Evolutionary conservation across 176 grass and related monocot genomes (phyloP).

Genomic region (Ananas comosus): DNA sequence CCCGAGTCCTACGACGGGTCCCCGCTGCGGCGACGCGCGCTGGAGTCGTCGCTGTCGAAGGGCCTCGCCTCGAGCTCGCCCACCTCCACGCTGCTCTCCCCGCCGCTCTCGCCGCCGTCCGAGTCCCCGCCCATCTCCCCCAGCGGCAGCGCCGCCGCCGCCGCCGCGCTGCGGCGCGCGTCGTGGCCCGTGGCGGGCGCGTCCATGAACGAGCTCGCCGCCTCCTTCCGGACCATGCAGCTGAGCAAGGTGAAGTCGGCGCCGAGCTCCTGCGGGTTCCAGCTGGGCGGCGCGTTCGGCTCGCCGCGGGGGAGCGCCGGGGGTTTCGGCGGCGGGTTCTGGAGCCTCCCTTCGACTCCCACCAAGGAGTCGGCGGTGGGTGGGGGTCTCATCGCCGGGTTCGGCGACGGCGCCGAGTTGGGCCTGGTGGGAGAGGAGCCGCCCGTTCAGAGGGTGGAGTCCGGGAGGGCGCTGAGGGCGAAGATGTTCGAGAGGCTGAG

Average conservation of each 20-base stretch:
- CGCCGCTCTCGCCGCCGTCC: constrained; percentile 45
- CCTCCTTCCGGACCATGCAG: constrained; percentile 51
- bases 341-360: constrained; percentile 62
- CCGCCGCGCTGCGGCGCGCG: constrained; percentile 17
- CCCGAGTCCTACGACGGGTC: constrained; percentile 75
- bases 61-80: constrained; percentile 51
- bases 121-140: constrained; percentile 90
- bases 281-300: constrained; percentile 12
- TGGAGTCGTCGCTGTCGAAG: constrained; percentile 50
- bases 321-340: constrained; percentile 24
- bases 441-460: constrained; percentile 65
- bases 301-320: constrained; percentile 26
- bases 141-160: constrained; percentile 6
- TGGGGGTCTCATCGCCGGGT: neutral
- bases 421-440: constrained; percentile 32
- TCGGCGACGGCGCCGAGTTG: constrained; percentile 8
- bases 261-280: constrained; percentile 35
- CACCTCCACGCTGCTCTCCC: constrained; percentile 60
- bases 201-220: constrained; percentile 48
- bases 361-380: constrained; percentile 1
- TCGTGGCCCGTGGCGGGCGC: constrained; percentile 37
- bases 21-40: constrained; percentile 50
- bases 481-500: constrained; percentile 70
- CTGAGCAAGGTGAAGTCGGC: constrained; percentile 46
- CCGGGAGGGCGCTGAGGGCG: constrained; percentile 51